phyloP scores from a whole-genome alignment of 2,329 filamentous ascomycete genomes.

The Fusarium sp. region DNA sequence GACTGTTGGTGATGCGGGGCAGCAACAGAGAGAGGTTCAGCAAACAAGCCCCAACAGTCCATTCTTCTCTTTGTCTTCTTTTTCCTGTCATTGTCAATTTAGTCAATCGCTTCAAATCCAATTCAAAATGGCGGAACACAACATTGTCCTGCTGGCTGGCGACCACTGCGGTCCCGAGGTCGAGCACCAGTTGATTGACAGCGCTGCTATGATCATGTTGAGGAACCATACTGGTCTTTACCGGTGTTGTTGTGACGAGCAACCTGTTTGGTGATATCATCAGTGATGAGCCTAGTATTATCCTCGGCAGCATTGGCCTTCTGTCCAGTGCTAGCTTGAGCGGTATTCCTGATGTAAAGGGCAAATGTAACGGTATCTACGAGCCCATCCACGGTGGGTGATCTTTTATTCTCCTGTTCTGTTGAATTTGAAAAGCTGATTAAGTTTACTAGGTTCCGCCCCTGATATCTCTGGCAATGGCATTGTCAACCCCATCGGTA shows the following conservation, averaged over 20 bases:
- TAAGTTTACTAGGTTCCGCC: no score
- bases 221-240: conserved; percentile 91
- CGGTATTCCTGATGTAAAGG: conserved; percentile 86
- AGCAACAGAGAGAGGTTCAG: conserved; percentile 27
- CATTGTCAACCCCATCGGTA: conserved; percentile 53
- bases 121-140: conserved; percentile 71
- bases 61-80: conserved; percentile 10
- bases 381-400: no score
- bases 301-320: conserved; percentile 88
- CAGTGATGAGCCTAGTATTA: conserved; percentile 92
- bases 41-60: conserved; percentile 8
- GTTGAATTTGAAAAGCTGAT: no score
- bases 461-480: no score
- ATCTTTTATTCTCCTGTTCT: no score
- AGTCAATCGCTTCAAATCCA: background rate
- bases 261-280: conserved; percentile 98
- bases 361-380: no score
- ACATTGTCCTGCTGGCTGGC: conserved; percentile 83
- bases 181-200: conserved; percentile 92
- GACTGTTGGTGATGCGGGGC: conserved; percentile 39
- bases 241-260: conserved; percentile 90
- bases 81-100: background rate
- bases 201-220: conserved; percentile 96
- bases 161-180: conserved; percentile 90
- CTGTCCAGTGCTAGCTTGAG: conserved; percentile 88